A percentile compares a stretch with the other conserved stretches of the same genome.
phyloP scores from a whole-genome alignment of 768 basidiomycete genomes.

The Mycena galericulata region DNA sequence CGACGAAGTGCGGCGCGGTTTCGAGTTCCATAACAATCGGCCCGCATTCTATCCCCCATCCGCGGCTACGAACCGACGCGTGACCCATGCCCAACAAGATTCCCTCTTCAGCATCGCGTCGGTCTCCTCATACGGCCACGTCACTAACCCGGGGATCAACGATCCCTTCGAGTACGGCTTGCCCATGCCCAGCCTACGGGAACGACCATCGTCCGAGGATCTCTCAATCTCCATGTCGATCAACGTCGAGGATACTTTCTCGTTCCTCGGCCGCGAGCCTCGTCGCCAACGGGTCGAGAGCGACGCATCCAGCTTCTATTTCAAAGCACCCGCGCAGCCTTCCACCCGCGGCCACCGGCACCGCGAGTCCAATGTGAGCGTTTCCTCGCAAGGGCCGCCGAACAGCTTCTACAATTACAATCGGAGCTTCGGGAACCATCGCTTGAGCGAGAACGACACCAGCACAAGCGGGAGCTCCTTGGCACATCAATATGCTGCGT shows the following conservation, averaged over 20 bases:
- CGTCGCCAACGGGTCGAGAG: slow-evolving; percentile 73
- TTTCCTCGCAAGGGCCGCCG: slow-evolving; percentile 69
- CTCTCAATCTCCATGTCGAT: slow-evolving; percentile 66
- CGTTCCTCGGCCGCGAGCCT: slow-evolving; percentile 59
- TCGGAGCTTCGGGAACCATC: slow-evolving; percentile 64
- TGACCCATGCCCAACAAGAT: slow-evolving; percentile 58
- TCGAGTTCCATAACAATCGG: slow-evolving; percentile 75
- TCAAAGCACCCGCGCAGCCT: slow-evolving; percentile 57
- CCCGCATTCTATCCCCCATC: slow-evolving; percentile 75
- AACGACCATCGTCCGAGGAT: slow-evolving; percentile 70
- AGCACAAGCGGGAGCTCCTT: slow-evolving; percentile 68
- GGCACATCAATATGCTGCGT: slow-evolving; percentile 65
- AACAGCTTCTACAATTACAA: slow-evolving; percentile 84
- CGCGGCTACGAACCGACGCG: slow-evolving; percentile 45
- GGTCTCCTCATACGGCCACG: slow-evolving; percentile 81
- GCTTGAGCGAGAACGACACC: slow-evolving; percentile 65
- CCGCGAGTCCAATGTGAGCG: slow-evolving; percentile 70
- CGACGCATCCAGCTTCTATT: slow-evolving; percentile 84
- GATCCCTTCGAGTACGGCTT: slow-evolving; percentile 85
- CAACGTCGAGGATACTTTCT: slow-evolving; percentile 81
- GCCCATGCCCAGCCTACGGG: slow-evolving; percentile 56
- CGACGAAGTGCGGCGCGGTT: slow-evolving; percentile 82
- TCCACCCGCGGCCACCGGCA: slow-evolving; percentile 67
- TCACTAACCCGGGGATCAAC: slow-evolving; percentile 67
- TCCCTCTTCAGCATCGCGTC: slow-evolving; percentile 86